Evolutionary conservation across 306 rosid species (phyloP).

Genomic region (Corylus americana): DNA sequence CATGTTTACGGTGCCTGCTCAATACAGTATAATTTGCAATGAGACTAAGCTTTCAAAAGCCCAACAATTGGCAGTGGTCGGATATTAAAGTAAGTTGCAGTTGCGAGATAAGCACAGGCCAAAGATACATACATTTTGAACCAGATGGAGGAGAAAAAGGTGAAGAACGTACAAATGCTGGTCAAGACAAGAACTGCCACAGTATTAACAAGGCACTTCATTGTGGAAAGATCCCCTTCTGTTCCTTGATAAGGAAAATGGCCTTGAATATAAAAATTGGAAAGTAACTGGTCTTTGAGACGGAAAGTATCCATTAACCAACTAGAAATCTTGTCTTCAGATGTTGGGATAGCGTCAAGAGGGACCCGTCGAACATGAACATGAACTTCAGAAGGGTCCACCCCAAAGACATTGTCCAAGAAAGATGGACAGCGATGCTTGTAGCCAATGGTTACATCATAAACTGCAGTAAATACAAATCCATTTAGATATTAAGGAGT

Average conservation of each 20-base stretch:
- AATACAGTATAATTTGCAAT: slow-evolving; percentile 17
- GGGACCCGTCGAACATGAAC: slow-evolving; percentile 50
- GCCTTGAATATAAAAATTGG: slow-evolving; percentile 53
- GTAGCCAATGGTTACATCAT: slow-evolving; percentile 78
- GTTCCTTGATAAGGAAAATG: slow-evolving; percentile 63
- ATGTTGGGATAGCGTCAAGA: slow-evolving; percentile 48
- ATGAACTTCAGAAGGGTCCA: slow-evolving; percentile 83
- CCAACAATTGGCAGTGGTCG: slow-evolving; percentile 55
- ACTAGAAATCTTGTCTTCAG: slow-evolving; percentile 49
- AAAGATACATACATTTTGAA: slow-evolving; percentile 54
- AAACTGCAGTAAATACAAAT: slow-evolving; percentile 47
- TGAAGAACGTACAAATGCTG: slow-evolving; percentile 40
- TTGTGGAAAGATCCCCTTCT: slow-evolving; percentile 51
- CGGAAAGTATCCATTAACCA: slow-evolving; percentile 59
- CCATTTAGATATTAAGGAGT: slow-evolving; percentile 10
- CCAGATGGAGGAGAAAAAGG: slow-evolving; percentile 53
- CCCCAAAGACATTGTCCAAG: slow-evolving; percentile 67
- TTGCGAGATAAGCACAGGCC: slow-evolving; percentile 57
- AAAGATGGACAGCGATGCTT: slow-evolving; percentile 68
- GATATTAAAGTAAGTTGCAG: slow-evolving; percentile 59
- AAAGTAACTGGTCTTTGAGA: slow-evolving; percentile 65
- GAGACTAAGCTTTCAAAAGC: slow-evolving; percentile 29
- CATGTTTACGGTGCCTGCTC: slow-evolving; percentile 8
- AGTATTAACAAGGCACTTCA: slow-evolving; percentile 49
- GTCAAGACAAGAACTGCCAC: slow-evolving; percentile 41